Evolutionary conservation across 345 rosid species (phyloP), one percentile per base, ranked within the genome.

Genomic region (Gossypium turneri): DNA sequence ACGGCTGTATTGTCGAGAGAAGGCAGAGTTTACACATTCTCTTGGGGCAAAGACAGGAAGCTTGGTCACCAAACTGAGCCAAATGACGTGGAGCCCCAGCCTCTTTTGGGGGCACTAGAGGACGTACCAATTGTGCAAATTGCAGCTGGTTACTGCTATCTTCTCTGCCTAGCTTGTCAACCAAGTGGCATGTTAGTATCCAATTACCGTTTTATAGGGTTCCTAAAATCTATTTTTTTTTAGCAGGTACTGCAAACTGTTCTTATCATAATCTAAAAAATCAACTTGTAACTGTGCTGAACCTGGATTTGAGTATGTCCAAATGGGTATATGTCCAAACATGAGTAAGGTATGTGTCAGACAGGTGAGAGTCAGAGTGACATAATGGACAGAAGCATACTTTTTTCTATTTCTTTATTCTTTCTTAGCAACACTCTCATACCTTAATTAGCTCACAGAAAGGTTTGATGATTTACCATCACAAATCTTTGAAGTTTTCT

Each of bases 91-190:
- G 86, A 86, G 78, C 97, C 98, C 52, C 94, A 79, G 52, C 99
- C 98, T 72, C 79, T 95, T 82, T 73, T 91, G 76, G 98, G 99
- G 4, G 87, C 90, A 16, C 83, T 93, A 63, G 97, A 95, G 84
- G 91, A 93, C 72, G 76, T 88, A 22, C 96, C 91, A 0, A 93
- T 93, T 9, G 96, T 95, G 57, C 99, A 95, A 70, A 93, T 95
- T 75, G 88, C 98, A 1, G 97, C 99, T 22, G 99, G 99, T 73
- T 90, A 82, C 74, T 93, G 99, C 85, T 93, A 90, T 79, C 98
- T 94, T 56, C 99, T 94, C 82, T 97, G 97, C 69, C 80, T 92
- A 72, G 94, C 97, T 67, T 94, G 87, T 78, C 90, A 94, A 79
- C 97, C 98, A 1, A 84, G 81, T 74, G 99, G 99, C 76, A 90